These are phyloP conservation scores for Boletales sp. DNA, from an alignment of 768 basidiomycete species.

Conservation along the genomic window DNA sequence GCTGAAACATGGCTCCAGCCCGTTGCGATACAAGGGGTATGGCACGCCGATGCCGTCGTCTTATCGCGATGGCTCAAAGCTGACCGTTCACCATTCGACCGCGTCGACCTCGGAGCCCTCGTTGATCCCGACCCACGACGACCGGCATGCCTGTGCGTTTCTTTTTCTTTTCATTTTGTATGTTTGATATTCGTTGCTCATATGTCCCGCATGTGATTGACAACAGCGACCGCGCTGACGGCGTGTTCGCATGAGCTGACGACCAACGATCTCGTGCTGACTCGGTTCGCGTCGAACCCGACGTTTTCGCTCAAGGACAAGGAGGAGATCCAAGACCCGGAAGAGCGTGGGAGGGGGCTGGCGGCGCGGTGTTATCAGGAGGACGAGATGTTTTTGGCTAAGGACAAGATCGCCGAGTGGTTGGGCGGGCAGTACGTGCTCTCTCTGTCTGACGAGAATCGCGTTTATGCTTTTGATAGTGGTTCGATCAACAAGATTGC, in stretches of 20 bases:
- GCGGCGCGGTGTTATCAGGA: constrained; percentile 82
- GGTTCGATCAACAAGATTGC: constrained; percentile 72
- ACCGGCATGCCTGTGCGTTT: constrained; percentile 45
- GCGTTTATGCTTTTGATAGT: constrained; percentile 37
- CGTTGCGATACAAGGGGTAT: constrained; percentile 42
- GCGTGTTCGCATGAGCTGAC: constrained; percentile 51
- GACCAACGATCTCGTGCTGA: constrained; percentile 46
- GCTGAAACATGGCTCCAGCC: constrained; percentile 38
- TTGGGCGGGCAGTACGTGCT: constrained; percentile 82
- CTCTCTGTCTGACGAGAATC: neutral
- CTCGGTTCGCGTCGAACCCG: constrained; percentile 41
- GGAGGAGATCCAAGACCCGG: constrained; percentile 57
- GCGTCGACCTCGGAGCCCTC: constrained; percentile 86
- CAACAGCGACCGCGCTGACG: constrained; percentile 21
- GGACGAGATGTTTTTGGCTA: constrained; percentile 77
- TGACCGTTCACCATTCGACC: constrained; percentile 64
- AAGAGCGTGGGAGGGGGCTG: constrained; percentile 62
- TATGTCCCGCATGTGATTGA: too few species aligned
- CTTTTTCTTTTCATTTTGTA: constrained; percentile 15
- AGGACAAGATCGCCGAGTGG: constrained; percentile 96
- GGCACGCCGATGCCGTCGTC: constrained; percentile 33
- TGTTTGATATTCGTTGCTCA: too few species aligned
- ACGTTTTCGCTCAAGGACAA: constrained; percentile 44
- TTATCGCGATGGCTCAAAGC: constrained; percentile 39
- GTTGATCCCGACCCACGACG: constrained; percentile 53